Evolutionary conservation across 495 filamentous ascomycete genomes (phyloP), one percentile per base, ranked within the genome.

Genomic region (Aspergillus sclerotiicarbonarius): DNA sequence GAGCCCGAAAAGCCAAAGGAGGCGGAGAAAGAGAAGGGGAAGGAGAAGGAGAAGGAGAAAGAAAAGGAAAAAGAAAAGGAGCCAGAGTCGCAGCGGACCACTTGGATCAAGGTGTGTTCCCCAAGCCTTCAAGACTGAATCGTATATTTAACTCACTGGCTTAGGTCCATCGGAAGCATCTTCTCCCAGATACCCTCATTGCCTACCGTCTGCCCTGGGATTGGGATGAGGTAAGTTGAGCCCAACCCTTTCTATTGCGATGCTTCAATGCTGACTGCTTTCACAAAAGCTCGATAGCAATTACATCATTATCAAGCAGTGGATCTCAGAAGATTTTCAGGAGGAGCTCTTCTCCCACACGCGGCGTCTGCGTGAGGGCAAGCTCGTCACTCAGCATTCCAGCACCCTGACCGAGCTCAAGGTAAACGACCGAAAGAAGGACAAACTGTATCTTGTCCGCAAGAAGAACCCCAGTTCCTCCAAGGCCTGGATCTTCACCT

Each of bases 301-400:
- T 53, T 91, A 84, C 60, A 78, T 92, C 54, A 71, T 92, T 54
- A 90, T 92, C 77, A 90, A 90, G 69, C 78, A 82, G 53, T 91
- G 84, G 84, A 84, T 92, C 59, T 78, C 80, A 41, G 85, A 91
- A 68, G 80, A 84, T 59, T 82, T 90, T 63, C 89, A 91, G 63
- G 80, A 88, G 46, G 71, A 85, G 49, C 82, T 92, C 49, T 92
- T 89, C 75, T 74, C 81, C 12, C 88, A 92, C 75, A 89, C 88
- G 9, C 75, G 79, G 54, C 76, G 82, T 50, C 60, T 90, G 58
- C 83, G 88, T 32, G 79, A 87, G 60, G 66, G 69, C 64, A 79
- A 78, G 57, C 60, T 73, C 47, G 62, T 79, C 54, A 67, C 74
- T 33, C 67, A 76, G 62, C 74, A 69, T 21, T 76, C 79, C 51